phyloP scores from a whole-genome alignment of 495 filamentous ascomycete species.

The Penicillium argentinense region DNA sequence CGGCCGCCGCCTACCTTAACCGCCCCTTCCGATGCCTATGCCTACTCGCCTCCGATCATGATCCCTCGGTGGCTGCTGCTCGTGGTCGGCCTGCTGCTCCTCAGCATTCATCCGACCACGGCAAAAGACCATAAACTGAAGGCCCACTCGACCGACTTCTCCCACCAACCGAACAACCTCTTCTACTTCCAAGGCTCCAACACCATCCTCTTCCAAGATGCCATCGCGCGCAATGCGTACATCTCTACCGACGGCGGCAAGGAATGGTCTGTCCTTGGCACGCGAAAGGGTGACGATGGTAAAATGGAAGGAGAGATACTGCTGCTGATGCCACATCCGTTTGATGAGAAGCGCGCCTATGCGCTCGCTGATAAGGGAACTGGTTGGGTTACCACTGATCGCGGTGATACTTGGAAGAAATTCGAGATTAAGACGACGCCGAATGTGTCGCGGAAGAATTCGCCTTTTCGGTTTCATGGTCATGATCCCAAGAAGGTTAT shows the following conservation, averaged over 20 bases:
- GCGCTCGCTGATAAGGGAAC: constrained; percentile 60
- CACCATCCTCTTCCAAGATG: constrained; percentile 66
- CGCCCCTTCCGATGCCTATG: constrained; percentile 15
- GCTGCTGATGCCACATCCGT: constrained; percentile 69
- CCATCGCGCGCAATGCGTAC: constrained; percentile 54
- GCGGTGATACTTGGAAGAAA: constrained; percentile 72
- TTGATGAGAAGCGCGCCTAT: constrained; percentile 75
- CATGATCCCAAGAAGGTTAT: constrained; percentile 77
- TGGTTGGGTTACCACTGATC: constrained; percentile 81
- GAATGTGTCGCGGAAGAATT: constrained; percentile 17
- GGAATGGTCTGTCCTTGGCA: constrained; percentile 66
- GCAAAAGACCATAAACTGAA: constrained; percentile 52
- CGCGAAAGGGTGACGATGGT: constrained; percentile 57
- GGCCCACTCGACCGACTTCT: constrained; percentile 56
- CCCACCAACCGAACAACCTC: constrained; percentile 59
- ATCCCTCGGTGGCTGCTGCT: constrained; percentile 43
- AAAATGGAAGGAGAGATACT: constrained; percentile 53
- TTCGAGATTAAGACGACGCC: constrained; percentile 60
- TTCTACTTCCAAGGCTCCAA: constrained; percentile 89
- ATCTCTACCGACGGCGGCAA: constrained; percentile 77
- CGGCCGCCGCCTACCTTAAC: background rate
- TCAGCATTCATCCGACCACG: constrained; percentile 32
- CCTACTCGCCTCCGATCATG: constrained; percentile 35
- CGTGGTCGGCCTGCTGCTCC: constrained; percentile 36
- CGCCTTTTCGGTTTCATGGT: constrained; percentile 71